These are phyloP conservation scores for Lasiodiplodia sp. DNA, from an alignment of 2,329 filamentous ascomycete genomes.

Conservation along the genomic window DNA sequence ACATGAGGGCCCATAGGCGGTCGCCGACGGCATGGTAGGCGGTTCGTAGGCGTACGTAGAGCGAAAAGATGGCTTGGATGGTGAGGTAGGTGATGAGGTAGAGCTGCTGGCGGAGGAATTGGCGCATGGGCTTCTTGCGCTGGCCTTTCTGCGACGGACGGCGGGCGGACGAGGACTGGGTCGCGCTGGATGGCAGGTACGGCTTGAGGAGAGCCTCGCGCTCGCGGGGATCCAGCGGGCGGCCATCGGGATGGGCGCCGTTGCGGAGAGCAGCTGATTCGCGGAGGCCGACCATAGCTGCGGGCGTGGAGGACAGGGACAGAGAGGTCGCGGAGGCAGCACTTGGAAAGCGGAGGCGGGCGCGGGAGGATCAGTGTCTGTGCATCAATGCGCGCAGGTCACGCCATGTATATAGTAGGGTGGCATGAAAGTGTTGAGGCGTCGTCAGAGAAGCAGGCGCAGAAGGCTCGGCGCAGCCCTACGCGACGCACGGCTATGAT, in stretches of 20 bases:
- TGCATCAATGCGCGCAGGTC: background rate
- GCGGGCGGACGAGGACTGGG: slow-evolving; percentile 18
- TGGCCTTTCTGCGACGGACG: slow-evolving; percentile 25
- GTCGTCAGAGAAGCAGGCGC: slow-evolving; percentile 17
- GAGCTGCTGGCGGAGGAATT: slow-evolving; percentile 68
- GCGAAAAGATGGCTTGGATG: slow-evolving; percentile 82
- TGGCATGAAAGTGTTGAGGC: slow-evolving; percentile 16
- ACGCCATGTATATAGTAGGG: background rate
- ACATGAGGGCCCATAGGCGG: slow-evolving; percentile 79
- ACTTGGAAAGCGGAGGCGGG: background rate
- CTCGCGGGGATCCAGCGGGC: slow-evolving; percentile 52
- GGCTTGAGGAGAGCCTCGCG: slow-evolving; percentile 60
- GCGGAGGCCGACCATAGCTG: slow-evolving; percentile 36
- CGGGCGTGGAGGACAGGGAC: background rate
- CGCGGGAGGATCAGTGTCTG: background rate
- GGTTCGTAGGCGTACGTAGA: slow-evolving; percentile 84
- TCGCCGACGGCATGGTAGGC: slow-evolving; percentile 80
- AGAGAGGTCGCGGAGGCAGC: background rate
- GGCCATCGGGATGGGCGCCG: slow-evolving; percentile 47
- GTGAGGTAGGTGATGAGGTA: slow-evolving; percentile 72
- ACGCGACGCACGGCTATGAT: slow-evolving; percentile 7
- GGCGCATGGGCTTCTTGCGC: slow-evolving; percentile 55
- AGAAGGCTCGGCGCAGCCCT: slow-evolving; percentile 26
- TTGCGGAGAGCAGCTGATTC: slow-evolving; percentile 46
- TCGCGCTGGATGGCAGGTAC: slow-evolving; percentile 56